phyloP scores from a whole-genome alignment of 1,284 basidiomycete genomes.

The Inonotus hispidus region DNA sequence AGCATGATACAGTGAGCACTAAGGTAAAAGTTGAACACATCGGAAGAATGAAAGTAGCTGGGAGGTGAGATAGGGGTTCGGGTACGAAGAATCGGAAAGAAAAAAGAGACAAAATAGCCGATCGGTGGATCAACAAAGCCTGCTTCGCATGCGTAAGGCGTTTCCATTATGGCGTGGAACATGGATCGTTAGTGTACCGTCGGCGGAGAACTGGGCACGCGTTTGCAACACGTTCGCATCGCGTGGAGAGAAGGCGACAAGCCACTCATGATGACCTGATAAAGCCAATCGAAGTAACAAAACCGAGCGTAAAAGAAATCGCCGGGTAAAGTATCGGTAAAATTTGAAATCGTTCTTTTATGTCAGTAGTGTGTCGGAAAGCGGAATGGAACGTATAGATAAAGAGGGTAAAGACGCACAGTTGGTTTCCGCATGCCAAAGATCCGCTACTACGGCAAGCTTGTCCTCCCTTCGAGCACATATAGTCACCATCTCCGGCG shows the following conservation, averaged over 20 bases:
- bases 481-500: constrained; percentile 19
- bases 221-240: constrained; percentile 27
- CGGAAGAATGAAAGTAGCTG: background rate
- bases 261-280: constrained; percentile 29
- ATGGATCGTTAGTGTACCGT: constrained; percentile 25
- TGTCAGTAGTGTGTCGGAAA: background rate
- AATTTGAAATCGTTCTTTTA: background rate
- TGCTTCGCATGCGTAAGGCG: constrained; percentile 1
- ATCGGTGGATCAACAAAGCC: constrained; percentile 3
- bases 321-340: background rate
- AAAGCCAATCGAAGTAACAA: background rate
- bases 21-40: no score
- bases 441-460: constrained; percentile 26
- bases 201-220: constrained; percentile 23
- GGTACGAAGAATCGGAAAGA: background rate
- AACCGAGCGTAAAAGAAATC: background rate
- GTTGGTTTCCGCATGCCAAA: constrained; percentile 27
- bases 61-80: background rate
- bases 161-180: constrained; percentile 15
- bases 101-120: background rate
- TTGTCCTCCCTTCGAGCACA: constrained; percentile 24
- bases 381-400: background rate
- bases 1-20: background rate
- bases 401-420: constrained; percentile 23
- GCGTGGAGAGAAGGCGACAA: constrained; percentile 26